phyloP scores from a whole-genome alignment of 768 basidiomycete species.

The Fistulinella prunicolor region DNA sequence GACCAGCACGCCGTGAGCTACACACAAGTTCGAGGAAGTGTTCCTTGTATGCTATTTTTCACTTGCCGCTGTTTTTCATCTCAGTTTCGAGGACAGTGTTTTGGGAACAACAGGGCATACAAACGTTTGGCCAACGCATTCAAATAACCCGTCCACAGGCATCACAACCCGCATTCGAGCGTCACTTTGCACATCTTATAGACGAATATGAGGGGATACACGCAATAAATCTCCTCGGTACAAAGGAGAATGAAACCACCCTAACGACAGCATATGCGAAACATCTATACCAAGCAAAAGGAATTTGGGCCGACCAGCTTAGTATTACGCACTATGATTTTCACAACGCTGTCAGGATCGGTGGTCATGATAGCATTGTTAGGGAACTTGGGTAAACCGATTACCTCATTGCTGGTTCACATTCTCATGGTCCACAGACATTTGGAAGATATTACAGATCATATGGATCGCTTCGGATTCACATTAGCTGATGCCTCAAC shows the following conservation, averaged over 20 bases:
- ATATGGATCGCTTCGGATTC: constrained; percentile 81
- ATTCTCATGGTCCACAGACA: constrained; percentile 42
- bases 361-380: constrained; percentile 85
- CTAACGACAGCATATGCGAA: constrained; percentile 80
- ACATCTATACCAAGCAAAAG: constrained; percentile 68
- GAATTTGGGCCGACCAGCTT: constrained; percentile 62
- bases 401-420: not conserved
- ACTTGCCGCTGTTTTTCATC: not conserved
- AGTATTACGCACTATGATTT: constrained; percentile 92
- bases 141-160: constrained; percentile 95
- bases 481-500: constrained; percentile 69
- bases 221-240: constrained; percentile 87
- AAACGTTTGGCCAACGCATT: constrained; percentile 91
- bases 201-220: constrained; percentile 85
- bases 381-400: constrained; percentile 60
- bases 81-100: constrained; percentile 59
- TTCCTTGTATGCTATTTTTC: constrained; percentile 67
- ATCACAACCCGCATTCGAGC: constrained; percentile 95
- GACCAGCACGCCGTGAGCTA: constrained; percentile 88
- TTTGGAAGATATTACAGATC: constrained; percentile 53
- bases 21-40: constrained; percentile 91
- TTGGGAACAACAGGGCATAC: constrained; percentile 97
- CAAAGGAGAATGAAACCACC: constrained; percentile 87
- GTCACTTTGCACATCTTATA: constrained; percentile 83
- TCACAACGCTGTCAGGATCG: constrained; percentile 73